These are phyloP conservation scores for Entomortierella beljakovae DNA, from an alignment of 192 early-diverging fungal species.

Conservation along the genomic window DNA sequence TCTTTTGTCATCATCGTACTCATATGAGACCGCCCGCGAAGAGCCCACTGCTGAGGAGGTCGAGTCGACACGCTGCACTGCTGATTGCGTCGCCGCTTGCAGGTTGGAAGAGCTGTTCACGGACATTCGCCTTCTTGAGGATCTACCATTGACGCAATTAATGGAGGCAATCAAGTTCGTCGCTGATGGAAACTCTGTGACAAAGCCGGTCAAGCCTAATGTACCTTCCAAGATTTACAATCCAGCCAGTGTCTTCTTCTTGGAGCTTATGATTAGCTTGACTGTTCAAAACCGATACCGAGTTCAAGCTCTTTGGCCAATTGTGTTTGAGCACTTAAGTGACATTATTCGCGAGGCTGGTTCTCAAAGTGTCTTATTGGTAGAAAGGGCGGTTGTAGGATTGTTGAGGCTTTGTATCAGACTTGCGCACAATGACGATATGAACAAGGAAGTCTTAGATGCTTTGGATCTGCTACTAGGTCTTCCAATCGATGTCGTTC, in stretches of 20 bases:
- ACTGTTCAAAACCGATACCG: slow-evolving; percentile 83
- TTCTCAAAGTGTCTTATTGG: slow-evolving; percentile 69
- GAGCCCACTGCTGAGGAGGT: slow-evolving; percentile 81
- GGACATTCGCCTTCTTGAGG: slow-evolving; percentile 79
- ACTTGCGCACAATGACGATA: slow-evolving; percentile 75
- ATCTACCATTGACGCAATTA: slow-evolving; percentile 68
- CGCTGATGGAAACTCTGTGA: slow-evolving; percentile 58
- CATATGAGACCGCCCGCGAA: slow-evolving; percentile 62
- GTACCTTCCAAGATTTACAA: slow-evolving; percentile 60
- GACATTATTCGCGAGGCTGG: slow-evolving; percentile 77
- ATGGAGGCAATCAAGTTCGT: slow-evolving; percentile 68
- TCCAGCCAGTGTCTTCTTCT: slow-evolving; percentile 76
- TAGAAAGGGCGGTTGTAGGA: slow-evolving; percentile 84
- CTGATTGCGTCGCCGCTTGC: slow-evolving; percentile 77
- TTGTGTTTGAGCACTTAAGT: slow-evolving; percentile 76
- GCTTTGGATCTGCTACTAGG: slow-evolving; percentile 64
- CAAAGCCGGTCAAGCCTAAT: slow-evolving; percentile 35
- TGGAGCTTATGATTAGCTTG: slow-evolving; percentile 81
- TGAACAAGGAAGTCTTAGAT: slow-evolving; percentile 62
- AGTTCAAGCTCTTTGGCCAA: slow-evolving; percentile 70
- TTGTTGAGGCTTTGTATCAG: slow-evolving; percentile 78
- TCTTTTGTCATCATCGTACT: slow-evolving; percentile 71
- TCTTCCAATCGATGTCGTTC: slow-evolving; percentile 69
- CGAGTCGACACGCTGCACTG: slow-evolving; percentile 69
- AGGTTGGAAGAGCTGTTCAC: slow-evolving; percentile 77